phyloP scores from a whole-genome alignment of 495 filamentous ascomycete species.

The Sordaria brevicollis region DNA sequence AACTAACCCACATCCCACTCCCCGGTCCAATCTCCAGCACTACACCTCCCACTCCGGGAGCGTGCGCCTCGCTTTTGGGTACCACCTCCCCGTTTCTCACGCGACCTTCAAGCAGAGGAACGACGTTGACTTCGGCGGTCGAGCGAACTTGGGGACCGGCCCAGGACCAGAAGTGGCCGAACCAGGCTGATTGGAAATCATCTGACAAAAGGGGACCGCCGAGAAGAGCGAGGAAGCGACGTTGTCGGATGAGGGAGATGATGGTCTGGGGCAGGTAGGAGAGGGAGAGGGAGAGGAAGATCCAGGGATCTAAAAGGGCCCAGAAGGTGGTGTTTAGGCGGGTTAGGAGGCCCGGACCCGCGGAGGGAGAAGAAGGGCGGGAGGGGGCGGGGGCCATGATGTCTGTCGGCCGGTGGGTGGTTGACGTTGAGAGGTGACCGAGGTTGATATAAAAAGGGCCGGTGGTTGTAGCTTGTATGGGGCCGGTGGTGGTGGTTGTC shows the following conservation, averaged over 20 bases:
- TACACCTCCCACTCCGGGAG: constrained; percentile 21
- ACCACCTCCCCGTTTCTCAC: constrained; percentile 15
- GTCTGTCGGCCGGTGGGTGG: not conserved
- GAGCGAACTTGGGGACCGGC: constrained; percentile 28
- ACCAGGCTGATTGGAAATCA: constrained; percentile 29
- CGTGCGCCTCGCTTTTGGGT: not conserved
- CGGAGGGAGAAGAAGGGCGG: too few species aligned
- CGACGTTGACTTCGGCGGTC: constrained; percentile 18
- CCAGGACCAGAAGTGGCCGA: constrained; percentile 37
- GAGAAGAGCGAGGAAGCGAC: constrained; percentile 18
- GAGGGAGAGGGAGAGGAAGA: constrained; percentile 27
- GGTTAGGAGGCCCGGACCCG: not conserved
- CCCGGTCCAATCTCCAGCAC: constrained; percentile 42
- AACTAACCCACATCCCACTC: constrained; percentile 33
- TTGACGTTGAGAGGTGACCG: too few species aligned
- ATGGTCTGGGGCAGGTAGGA: constrained; percentile 28
- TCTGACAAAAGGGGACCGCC: constrained; percentile 17
- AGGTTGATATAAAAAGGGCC: too few species aligned
- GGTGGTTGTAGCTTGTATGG: not conserved
- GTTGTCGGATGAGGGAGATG: constrained; percentile 15
- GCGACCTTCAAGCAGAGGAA: constrained; percentile 32
- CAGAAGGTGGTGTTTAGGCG: constrained; percentile 1
- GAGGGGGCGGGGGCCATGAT: not conserved
- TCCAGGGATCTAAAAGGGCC: constrained; percentile 26
- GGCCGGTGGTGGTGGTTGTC: not conserved